Base-by-base conservation (phyloP, 768 basidiomycete genomes). In the Royoungia palumana region DNA sequence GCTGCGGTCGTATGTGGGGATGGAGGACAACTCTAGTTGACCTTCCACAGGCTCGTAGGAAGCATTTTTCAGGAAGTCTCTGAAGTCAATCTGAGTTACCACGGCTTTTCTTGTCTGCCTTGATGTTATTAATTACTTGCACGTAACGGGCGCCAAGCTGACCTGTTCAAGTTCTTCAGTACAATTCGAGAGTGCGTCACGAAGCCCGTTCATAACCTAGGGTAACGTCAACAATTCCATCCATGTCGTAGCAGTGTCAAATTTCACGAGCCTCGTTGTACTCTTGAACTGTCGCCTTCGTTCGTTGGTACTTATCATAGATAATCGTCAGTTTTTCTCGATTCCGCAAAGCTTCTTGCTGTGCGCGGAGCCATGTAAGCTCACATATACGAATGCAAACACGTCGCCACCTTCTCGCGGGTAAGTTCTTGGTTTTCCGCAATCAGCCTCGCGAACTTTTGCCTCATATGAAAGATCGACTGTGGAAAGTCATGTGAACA, bases 141-240 rank as follows among this genome's bases (percentile, higher is more conserved):
- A 52, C 7, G 30, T 27, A 24, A 35, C 24, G 35, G 19, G 11
- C 11, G 13, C 2, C 5, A 32, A 13, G 32, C 46, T 41, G 11
- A 54, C 58, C 49, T 63, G 58, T 32, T 60, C 65, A 21, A 60
- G 52, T 47, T 65, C 61, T 41, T 53, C 34, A 25, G 37, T 40
- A 41, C 46, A 51, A 11, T 50, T 50, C 2, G 35, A 41, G 41
- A 67, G 55, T 9, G 54, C 42, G n/a, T 9, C 36, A 40, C 58
- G 55, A 36, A 67, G 52, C 22, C 58, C 58, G 4, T 53, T 39
- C 43, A 58, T 19, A 24, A 55, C 34, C 63, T 67, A 42, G 38
- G 20, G 25, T 6, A 39, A 6, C 20, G 38, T 50, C 36, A 53
- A 32, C 21, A 16, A 38, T 30, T 45, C 41, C 16, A 6, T 36